phyloP scores from a whole-genome alignment of 2,329 filamentous ascomycete species.

The Rhinocladiella similis region DNA sequence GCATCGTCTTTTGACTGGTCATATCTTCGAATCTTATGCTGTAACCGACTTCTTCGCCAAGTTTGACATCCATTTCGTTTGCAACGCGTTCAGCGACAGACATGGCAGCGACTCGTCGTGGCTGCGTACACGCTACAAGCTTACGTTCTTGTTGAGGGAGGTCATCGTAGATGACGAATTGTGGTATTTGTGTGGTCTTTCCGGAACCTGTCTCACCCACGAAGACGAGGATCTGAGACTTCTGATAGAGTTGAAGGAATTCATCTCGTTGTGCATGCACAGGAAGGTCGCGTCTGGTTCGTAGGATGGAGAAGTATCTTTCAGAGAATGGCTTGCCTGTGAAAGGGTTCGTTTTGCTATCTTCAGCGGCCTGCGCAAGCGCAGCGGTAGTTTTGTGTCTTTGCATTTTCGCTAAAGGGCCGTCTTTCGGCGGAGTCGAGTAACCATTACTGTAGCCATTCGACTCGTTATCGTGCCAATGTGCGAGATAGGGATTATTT shows the following conservation, averaged over 20 bases:
- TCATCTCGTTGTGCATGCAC: slow-evolving; percentile 92
- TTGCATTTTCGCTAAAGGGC: slow-evolving; percentile 65
- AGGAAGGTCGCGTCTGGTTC: slow-evolving; percentile 79
- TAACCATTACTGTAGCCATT: slow-evolving; percentile 36
- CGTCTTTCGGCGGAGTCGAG: slow-evolving; percentile 40
- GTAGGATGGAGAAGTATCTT: slow-evolving; percentile 87
- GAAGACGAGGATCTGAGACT: slow-evolving; percentile 93
- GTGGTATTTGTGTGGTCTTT: slow-evolving; percentile 98
- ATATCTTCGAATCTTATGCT: slow-evolving; percentile 98
- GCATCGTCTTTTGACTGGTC: slow-evolving; percentile 81
- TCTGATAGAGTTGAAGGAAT: slow-evolving; percentile 90
- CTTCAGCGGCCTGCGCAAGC: slow-evolving; percentile 72
- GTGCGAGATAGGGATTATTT: slow-evolving; percentile 86
- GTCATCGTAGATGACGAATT: slow-evolving; percentile 97
- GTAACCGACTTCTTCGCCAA: slow-evolving; percentile 96
- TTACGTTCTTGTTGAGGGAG: slow-evolving; percentile 82
- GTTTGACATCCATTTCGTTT: slow-evolving; percentile 88
- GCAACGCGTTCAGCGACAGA: slow-evolving; percentile 97
- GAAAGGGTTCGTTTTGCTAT: slow-evolving; percentile 82
- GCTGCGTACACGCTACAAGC: slow-evolving; percentile 95
- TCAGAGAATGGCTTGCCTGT: slow-evolving; percentile 73
- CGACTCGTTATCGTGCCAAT: slow-evolving; percentile 66
- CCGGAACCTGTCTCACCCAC: slow-evolving; percentile 99
- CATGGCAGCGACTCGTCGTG: slow-evolving; percentile 96
- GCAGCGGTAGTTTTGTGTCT: slow-evolving; percentile 78